Base-by-base conservation (phyloP, 106 monocot genomes). In the Acanthochlamys bracteata region DNA sequence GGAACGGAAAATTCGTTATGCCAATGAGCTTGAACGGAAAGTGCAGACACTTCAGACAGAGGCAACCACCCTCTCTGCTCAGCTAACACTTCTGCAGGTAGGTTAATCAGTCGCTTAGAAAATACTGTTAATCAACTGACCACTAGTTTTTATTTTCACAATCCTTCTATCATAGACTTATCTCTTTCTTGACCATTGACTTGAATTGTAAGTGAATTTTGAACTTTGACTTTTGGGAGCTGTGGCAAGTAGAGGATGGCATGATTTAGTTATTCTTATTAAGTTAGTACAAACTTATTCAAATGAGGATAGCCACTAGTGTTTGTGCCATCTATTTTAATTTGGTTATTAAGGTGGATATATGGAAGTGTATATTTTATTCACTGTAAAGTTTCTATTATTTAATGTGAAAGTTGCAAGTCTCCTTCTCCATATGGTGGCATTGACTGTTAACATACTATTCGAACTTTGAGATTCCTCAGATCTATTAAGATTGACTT, bases 31-130 rank as follows among this genome's bases (percentile, higher is more conserved):
- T 27, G 88, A 88, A 40, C 33, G 75, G 70, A 88, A 88, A 69
- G 80, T 88, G 56, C 83, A 83, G 21, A 88, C 78, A 6, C 76
- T 88, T 74, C 88, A 83, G 62, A 76, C 79, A 7, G 86, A 87
- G 45, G 79, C 86, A 21, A 87, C 86, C 26, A 79, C 83, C 17
- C 78, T 88, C 13, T 88, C 88, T 22, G 83, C 88, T 4, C 83
- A 88, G 65, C 71, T 88, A 42, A 88, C 83, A 26, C 66, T 78
- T 21, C 61, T 88, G 55, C 88, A 88, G 83, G 88, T 87, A 64
- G 10, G 55, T 49, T 17, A 49, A 49, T 49, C 15, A 49, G 49
- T 10, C 10, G 49, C 49, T 49, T 49, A 3, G 12, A n/a, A n/a
- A n/a, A 10, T 49, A 14, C 17, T 49, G 17, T 49, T 17, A 12